These are phyloP conservation scores for Fusarium cyanostomum DNA, from an alignment of 2,329 filamentous ascomycete species.

Conservation along the genomic window DNA sequence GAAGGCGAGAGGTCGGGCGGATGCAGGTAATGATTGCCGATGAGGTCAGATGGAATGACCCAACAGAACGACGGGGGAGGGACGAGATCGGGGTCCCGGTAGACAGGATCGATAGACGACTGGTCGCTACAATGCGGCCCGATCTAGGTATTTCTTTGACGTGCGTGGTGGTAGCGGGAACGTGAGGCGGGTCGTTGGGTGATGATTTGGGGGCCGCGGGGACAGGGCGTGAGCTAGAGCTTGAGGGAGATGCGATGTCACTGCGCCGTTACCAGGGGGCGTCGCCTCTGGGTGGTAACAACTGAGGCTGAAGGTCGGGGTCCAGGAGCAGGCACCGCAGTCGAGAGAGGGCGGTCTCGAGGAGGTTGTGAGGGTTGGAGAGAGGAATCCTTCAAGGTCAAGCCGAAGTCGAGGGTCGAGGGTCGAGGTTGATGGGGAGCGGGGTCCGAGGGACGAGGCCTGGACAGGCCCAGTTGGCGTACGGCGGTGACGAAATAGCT, in stretches of 20 bases:
- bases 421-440: slow-evolving; percentile 31
- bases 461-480: slow-evolving; percentile 30
- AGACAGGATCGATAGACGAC: slow-evolving; percentile 27
- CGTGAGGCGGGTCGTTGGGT: slow-evolving; percentile 33
- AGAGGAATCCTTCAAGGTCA: slow-evolving; percentile 19
- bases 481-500: slow-evolving; percentile 43
- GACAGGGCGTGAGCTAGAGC: slow-evolving; percentile 18
- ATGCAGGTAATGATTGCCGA: slow-evolving; percentile 23
- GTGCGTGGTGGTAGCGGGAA: slow-evolving; percentile 30
- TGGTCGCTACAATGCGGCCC: slow-evolving; percentile 48
- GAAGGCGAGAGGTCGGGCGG: slow-evolving; percentile 25
- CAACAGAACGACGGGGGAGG: slow-evolving; percentile 1
- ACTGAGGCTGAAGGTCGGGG: neutral
- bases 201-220: slow-evolving; percentile 40
- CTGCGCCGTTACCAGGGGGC: slow-evolving; percentile 24
- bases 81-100: slow-evolving; percentile 20
- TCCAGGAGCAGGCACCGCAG: slow-evolving; percentile 3
- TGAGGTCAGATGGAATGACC: slow-evolving; percentile 15
- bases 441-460: slow-evolving; percentile 35
- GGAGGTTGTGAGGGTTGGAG: slow-evolving; percentile 21
- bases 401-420: slow-evolving; percentile 22
- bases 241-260: slow-evolving; percentile 24
- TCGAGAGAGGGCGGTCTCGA: slow-evolving; percentile 6
- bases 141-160: slow-evolving; percentile 31
- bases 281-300: slow-evolving; percentile 1